Evolutionary conservation across 2,329 filamentous ascomycete species (phyloP).

Genomic region (Pezicula carpinea): DNA sequence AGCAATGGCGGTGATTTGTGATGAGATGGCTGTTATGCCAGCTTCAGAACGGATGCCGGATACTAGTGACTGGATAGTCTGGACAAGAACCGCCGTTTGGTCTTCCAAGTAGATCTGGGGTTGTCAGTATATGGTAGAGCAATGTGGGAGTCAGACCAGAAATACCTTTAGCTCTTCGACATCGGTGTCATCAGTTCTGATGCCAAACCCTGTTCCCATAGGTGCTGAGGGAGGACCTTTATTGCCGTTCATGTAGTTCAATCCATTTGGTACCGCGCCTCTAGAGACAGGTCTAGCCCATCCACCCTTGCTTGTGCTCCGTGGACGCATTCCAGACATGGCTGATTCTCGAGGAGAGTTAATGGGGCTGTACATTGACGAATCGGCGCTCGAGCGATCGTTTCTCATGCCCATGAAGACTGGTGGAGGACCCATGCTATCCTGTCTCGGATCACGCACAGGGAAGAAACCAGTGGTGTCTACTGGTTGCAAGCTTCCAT

Average conservation of each 20-base stretch:
- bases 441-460: conserved; percentile 36
- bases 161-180: conserved; percentile 58
- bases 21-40: conserved; percentile 58
- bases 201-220: conserved; percentile 35
- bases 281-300: conserved; percentile 22
- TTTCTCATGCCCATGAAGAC: conserved; percentile 52
- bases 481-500: conserved; percentile 61
- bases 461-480: conserved; percentile 68
- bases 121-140: conserved; percentile 15
- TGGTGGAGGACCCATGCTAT: conserved; percentile 37
- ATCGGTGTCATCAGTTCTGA: conserved; percentile 38
- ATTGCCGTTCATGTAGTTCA: conserved; percentile 25
- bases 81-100: conserved; percentile 72
- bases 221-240: conserved; percentile 22
- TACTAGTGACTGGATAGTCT: conserved; percentile 79
- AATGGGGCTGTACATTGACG: conserved; percentile 70
- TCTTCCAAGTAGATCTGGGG: conserved; percentile 72
- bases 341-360: conserved; percentile 60
- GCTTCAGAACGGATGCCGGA: conserved; percentile 63
- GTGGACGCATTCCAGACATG: conserved; percentile 24
- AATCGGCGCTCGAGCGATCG: conserved; percentile 57
- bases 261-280: conserved; percentile 16
- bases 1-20: conserved; percentile 67
- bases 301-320: conserved; percentile 27
- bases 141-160: neutral